Base-by-base conservation (phyloP, 2,329 filamentous ascomycete species). In the Scedosporium apiospermum region DNA sequence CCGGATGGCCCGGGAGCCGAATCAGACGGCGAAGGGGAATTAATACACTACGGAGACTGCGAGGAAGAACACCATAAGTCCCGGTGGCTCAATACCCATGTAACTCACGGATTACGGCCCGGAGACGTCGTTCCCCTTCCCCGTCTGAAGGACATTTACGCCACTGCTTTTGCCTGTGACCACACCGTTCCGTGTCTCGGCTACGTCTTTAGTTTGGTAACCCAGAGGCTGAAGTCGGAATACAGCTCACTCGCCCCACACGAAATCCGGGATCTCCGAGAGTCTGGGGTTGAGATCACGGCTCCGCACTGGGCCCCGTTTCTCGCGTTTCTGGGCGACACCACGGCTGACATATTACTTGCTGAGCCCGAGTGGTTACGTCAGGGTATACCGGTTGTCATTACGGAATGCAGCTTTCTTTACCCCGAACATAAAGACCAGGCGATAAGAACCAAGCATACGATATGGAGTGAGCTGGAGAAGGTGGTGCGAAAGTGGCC, bases 351-450 rank as follows among this genome's bases (percentile, higher is more conserved):
- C 16, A 75, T 73, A 3, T 70, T 81, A 6, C 74, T 73, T 10
- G 67, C 68, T 0, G 76, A 69, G 60, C 77, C 77, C 0, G 65
- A 68, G 26, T 80, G 78, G 77, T 64, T 81, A 30, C 59, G 63
- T 2, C 66, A 69, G 0, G 76, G 71, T 0, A 73, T 80, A 14
- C 71, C 74, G 6, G 77, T 80, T 4, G 78, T 81, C 60, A 77
- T 81, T 44, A 80, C 77, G 0, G 79, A 81, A 68, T 81, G 79
- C 66, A 80, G 77, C 63, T 81, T 81, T 64, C 62, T 81, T 34
- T 71, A 71, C 34, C 74, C 77, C 46, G 71, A 75, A 65, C 79
- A 81, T 66, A 68, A 72, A 18, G 68, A 66, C 2, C 78, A 80
- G 69, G 78, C 78, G 1, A 72, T 69, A 9, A 75, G 74, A 69